phyloP scores from a whole-genome alignment of 257 asterid species.

The Parsonsia alboflavescens region DNA sequence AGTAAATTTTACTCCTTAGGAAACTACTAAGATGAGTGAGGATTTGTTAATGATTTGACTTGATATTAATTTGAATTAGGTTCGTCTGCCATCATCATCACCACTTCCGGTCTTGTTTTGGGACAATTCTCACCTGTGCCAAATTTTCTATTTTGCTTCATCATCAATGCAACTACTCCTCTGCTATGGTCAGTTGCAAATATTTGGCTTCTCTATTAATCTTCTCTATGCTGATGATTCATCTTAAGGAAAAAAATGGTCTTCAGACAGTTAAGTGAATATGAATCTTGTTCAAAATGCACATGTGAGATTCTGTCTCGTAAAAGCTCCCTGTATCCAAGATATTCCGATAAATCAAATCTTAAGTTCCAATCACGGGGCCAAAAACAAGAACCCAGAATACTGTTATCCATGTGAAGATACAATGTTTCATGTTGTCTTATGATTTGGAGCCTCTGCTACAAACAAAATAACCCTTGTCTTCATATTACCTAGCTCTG shows the following conservation, averaged over 20 bases:
- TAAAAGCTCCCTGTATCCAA: not conserved
- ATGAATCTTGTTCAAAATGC: not conserved
- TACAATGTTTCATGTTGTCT: not conserved
- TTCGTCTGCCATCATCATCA: slow-evolving; percentile 4
- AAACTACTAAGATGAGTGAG: not conserved
- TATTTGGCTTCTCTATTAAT: too few species aligned
- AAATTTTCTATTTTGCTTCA: not conserved
- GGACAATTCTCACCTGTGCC: not conserved
- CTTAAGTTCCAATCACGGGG: not conserved
- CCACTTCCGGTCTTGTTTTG: not conserved
- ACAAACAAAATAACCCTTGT: not conserved
- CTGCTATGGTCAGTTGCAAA: not conserved
- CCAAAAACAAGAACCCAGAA: not conserved
- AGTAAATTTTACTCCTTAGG: not conserved
- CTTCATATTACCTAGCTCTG: not conserved
- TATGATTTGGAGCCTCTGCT: not conserved
- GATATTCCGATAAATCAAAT: not conserved
- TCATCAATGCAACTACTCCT: not conserved
- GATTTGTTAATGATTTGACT: slow-evolving; percentile 1
- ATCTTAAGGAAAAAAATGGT: not conserved
- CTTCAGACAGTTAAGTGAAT: not conserved
- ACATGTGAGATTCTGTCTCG: not conserved
- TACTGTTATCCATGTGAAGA: slow-evolving; percentile 16
- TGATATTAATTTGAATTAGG: not conserved
- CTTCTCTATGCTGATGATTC: too few species aligned